Percentiles rank a stretch among this genome's conserved stretches.
Conservation (phyloP, 441 rosid genomes). For the Croton laevigatus region DNA sequence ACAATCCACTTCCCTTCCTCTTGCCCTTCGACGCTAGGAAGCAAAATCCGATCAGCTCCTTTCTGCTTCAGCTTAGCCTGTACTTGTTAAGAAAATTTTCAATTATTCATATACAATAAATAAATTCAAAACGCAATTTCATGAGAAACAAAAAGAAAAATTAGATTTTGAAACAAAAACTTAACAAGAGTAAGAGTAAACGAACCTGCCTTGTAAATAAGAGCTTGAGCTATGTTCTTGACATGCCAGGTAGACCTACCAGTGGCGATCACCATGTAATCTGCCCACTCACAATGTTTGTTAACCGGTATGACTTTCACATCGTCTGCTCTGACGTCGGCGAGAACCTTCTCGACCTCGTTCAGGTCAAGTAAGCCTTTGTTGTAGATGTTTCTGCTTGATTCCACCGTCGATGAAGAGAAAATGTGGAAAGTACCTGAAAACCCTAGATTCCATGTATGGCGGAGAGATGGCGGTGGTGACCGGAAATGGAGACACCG, state of each 20-base stretch:
- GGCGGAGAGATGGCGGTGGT: slow-evolving; percentile 12
- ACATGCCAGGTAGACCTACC: slow-evolving; percentile 93
- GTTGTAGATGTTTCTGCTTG: slow-evolving; percentile 8
- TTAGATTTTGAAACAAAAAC: slow-evolving; percentile 52
- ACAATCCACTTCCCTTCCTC: slow-evolving; percentile 86
- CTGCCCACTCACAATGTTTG: slow-evolving; percentile 63
- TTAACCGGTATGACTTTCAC: slow-evolving; percentile 54
- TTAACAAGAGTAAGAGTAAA: slow-evolving; percentile 21
- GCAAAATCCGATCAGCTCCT: slow-evolving; percentile 53
- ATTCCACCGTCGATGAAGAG: slow-evolving; percentile 30
- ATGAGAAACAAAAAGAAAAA: slow-evolving; percentile 18
- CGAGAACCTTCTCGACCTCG: slow-evolving; percentile 75
- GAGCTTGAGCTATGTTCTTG: slow-evolving; percentile 46
- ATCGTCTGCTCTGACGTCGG: slow-evolving; percentile 78
- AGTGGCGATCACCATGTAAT: slow-evolving; percentile 77
- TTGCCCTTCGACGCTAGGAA: slow-evolving; percentile 73
- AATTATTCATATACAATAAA: too few species aligned
- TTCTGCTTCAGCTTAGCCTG: slow-evolving; percentile 86
- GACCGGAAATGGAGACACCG: slow-evolving; percentile 25
- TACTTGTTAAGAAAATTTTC: slow-evolving; percentile 9
- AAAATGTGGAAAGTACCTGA: slow-evolving; percentile 21
- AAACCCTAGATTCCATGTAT: slow-evolving; percentile 46
- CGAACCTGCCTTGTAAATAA: slow-evolving; percentile 43
- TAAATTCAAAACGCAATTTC: not conserved
- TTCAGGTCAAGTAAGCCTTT: slow-evolving; percentile 42